These are phyloP conservation scores for Helotiales sp. DNA, from an alignment of 2,329 filamentous ascomycete species.

Conservation along the genomic window DNA sequence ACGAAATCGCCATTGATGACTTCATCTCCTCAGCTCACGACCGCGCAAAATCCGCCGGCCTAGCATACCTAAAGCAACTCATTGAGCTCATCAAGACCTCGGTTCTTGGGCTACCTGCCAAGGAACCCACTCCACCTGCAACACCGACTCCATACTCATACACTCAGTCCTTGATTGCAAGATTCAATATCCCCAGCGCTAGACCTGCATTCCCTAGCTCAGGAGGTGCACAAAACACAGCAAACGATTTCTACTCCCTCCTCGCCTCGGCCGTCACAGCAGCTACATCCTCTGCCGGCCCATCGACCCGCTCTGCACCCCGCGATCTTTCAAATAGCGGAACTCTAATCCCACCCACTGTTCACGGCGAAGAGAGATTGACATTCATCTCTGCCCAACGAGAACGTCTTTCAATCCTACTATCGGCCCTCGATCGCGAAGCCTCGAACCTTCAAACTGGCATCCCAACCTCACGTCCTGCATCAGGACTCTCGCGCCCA, in stretches of 20 bases:
- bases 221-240: conserved; percentile 40
- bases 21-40: conserved; percentile 84
- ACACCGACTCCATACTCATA: conserved; percentile 56
- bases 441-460: conserved; percentile 59
- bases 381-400: conserved; percentile 77
- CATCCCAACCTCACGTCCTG: too few species aligned
- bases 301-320: conserved; percentile 28
- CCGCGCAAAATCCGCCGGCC: conserved; percentile 71
- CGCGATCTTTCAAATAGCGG: conserved; percentile 55
- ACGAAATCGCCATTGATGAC: conserved; percentile 86
- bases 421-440: conserved; percentile 79
- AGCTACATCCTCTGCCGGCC: conserved; percentile 36
- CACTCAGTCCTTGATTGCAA: conserved; percentile 77
- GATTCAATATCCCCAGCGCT: conserved; percentile 80
- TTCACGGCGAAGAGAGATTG: conserved; percentile 68
- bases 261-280: conserved; percentile 71
- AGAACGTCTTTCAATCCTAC: conserved; percentile 71
- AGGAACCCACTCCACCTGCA: conserved; percentile 44
- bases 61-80: conserved; percentile 71
- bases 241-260: conserved; percentile 72
- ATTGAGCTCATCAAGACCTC: conserved; percentile 74
- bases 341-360: conserved; percentile 68
- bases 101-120: conserved; percentile 73
- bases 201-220: conserved; percentile 49
- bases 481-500: neutral